Conservation (phyloP, 106 monocot species). For the Triglochin maritima region DNA sequence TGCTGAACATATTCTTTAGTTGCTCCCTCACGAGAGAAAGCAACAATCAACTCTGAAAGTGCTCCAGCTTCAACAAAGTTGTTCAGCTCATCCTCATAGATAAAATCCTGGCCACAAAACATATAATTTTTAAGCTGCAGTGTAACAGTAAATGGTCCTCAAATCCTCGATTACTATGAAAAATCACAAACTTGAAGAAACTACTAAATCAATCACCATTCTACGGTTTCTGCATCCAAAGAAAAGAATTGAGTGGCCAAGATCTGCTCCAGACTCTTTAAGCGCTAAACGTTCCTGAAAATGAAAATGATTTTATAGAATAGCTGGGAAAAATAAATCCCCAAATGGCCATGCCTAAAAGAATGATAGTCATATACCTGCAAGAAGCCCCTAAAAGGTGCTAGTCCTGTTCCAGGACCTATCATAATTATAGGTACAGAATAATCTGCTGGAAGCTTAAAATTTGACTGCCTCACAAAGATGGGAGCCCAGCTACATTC, state of each 20-base stretch:
- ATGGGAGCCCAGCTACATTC: slow-evolving; percentile 72
- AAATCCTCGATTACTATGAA: too few species aligned
- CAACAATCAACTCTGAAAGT: slow-evolving; percentile 67
- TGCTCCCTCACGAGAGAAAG: slow-evolving; percentile 76
- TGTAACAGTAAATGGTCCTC: too few species aligned
- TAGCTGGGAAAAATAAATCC: neutral
- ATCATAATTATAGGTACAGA: slow-evolving; percentile 71
- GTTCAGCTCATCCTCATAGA: slow-evolving; percentile 80
- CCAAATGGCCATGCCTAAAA: neutral
- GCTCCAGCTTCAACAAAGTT: slow-evolving; percentile 57
- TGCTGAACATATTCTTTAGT: slow-evolving; percentile 88
- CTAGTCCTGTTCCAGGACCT: slow-evolving; percentile 79
- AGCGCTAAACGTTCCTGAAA: slow-evolving; percentile 53
- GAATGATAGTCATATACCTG: slow-evolving; percentile 33
- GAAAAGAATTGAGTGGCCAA: slow-evolving; percentile 45
- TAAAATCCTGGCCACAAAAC: slow-evolving; percentile 51
- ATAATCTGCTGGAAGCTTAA: slow-evolving; percentile 59
- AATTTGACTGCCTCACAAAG: slow-evolving; percentile 77
- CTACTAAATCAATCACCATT: slow-evolving; percentile 32
- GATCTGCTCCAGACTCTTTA: slow-evolving; percentile 36
- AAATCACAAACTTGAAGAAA: too few species aligned
- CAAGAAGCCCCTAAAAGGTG: slow-evolving; percentile 84
- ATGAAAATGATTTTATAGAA: slow-evolving; percentile 1
- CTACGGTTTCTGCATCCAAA: slow-evolving; percentile 56
- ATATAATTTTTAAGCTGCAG: too few species aligned